phyloP scores from a whole-genome alignment of 257 asterid genomes.

The Plectranthus barbatus region DNA sequence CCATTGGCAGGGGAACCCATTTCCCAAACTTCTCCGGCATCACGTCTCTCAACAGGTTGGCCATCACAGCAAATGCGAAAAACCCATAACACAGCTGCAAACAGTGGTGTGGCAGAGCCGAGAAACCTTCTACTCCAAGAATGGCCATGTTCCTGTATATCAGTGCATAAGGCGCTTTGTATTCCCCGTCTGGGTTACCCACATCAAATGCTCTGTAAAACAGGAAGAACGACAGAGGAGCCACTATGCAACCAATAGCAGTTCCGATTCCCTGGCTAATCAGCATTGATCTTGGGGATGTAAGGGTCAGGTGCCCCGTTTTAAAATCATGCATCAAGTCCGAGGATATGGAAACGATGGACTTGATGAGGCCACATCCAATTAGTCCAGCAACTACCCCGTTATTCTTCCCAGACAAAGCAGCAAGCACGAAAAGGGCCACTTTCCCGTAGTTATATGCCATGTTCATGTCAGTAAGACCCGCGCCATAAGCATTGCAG shows the following conservation, averaged over 20 bases:
- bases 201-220: slow-evolving; percentile 33
- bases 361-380: slow-evolving; percentile 35
- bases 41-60: slow-evolving; percentile 25
- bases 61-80: slow-evolving; percentile 28
- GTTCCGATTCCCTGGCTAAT: slow-evolving; percentile 36
- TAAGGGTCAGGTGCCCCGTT: slow-evolving; percentile 36
- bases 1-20: slow-evolving; percentile 44
- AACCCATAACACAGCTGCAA: slow-evolving; percentile 38
- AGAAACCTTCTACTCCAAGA: slow-evolving; percentile 48
- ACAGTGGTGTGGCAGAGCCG: slow-evolving; percentile 37
- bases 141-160: slow-evolving; percentile 45
- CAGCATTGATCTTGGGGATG: slow-evolving; percentile 38
- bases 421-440: slow-evolving; percentile 24
- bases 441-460: slow-evolving; percentile 31
- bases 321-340: slow-evolving; percentile 43
- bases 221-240: slow-evolving; percentile 33
- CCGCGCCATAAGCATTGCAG: slow-evolving; percentile 43
- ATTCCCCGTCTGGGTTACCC: slow-evolving; percentile 36
- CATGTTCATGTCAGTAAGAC: slow-evolving; percentile 30
- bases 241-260: slow-evolving; percentile 29
- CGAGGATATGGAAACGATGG: slow-evolving; percentile 34
- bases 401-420: slow-evolving; percentile 15
- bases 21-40: slow-evolving; percentile 20
- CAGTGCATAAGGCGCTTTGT: slow-evolving; percentile 36
- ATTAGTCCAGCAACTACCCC: slow-evolving; percentile 36